Evolutionary conservation across 2,329 filamentous ascomycete species (phyloP).

Genomic region (Pseudopyrenochaeta lycopersici): DNA sequence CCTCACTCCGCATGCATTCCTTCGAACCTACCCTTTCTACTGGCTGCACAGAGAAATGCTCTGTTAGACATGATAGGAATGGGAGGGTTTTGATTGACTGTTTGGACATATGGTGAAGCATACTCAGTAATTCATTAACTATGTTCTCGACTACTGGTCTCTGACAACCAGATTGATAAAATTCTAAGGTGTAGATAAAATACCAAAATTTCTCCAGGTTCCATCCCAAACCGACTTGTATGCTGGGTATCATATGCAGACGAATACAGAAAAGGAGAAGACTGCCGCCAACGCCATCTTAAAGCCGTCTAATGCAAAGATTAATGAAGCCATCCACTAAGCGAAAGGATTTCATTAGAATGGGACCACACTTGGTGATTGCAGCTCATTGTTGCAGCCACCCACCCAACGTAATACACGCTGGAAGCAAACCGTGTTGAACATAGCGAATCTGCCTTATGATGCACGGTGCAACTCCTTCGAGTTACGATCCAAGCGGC

Average conservation of each 20-base stretch:
- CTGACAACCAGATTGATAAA: neutral
- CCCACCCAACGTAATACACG: neutral
- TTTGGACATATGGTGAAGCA: too few relatives aligned
- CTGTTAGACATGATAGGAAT: neutral
- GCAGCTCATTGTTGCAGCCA: neutral
- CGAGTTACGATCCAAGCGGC: conserved; percentile 64
- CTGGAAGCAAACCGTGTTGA: neutral
- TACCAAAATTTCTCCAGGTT: neutral
- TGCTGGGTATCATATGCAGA: neutral
- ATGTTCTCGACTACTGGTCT: too few relatives aligned
- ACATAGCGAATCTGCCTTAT: conserved; percentile 3
- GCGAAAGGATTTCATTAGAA: neutral
- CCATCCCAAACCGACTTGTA: neutral
- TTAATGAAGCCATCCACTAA: neutral
- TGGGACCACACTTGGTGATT: neutral
- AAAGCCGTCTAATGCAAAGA: neutral
- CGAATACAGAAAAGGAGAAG: neutral
- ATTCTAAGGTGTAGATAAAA: neutral
- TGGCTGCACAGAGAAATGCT: neutral
- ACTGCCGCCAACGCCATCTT: conserved; percentile 5
- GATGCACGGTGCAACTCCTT: conserved; percentile 41
- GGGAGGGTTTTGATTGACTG: too few relatives aligned
- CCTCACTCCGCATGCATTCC: neutral
- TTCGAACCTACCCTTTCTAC: neutral
- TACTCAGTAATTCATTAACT: too few relatives aligned